Base-by-base conservation (phyloP, 768 basidiomycete genomes). In the Russula compacta region DNA sequence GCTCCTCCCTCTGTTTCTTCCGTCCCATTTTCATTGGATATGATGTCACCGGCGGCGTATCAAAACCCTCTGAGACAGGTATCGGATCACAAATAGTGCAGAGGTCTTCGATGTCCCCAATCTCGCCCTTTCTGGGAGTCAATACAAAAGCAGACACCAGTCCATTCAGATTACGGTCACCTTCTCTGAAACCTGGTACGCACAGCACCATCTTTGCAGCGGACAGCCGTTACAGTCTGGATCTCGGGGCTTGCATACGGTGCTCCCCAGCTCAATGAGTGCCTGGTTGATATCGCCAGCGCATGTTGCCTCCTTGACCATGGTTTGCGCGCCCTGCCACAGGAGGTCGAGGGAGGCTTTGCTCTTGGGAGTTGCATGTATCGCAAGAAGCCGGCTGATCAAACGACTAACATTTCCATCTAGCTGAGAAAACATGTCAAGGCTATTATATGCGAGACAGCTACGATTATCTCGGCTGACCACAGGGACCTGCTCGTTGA, bases 201-300 rank as follows among this genome's bases (percentile, higher is more conserved):
- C 94, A 17, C 76, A 73, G 68, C 95, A 98, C 75, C 82, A 81
- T 21, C 74, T 63, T 50, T 72, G 79, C 47, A 98, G 66, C 19
- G 93, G 91, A 72, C 95, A 98, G 17, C 73, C 68, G 17, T 67
- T 73, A 68, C 95, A 98, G 19, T 75, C 72, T 10, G 95, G 95
- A 64, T 88, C 83, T 63, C 83, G 84, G 44, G 89, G 85, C 72
- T 87, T 93, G 75, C 95, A 98, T 3, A 97, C 81, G 3, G 92
- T 95, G 70, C 89, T 90, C 52, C 95, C 95, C 7, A 98, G 83
- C 70, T 98, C 95, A 71, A 98, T 98, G 53, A 98, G 77, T 14
- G 90, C 93, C 74, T 97, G 89, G 69, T 95, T 95, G 64, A 94
- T 78, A 70, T 95, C 90, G 17, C 93, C 92, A 0, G 92, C 82